A percentile compares a stretch with the other conserved stretches of the same genome.
These are phyloP conservation scores for Didymella arachidicola DNA, from an alignment of 2,329 filamentous ascomycete species.

Conservation along the genomic window DNA sequence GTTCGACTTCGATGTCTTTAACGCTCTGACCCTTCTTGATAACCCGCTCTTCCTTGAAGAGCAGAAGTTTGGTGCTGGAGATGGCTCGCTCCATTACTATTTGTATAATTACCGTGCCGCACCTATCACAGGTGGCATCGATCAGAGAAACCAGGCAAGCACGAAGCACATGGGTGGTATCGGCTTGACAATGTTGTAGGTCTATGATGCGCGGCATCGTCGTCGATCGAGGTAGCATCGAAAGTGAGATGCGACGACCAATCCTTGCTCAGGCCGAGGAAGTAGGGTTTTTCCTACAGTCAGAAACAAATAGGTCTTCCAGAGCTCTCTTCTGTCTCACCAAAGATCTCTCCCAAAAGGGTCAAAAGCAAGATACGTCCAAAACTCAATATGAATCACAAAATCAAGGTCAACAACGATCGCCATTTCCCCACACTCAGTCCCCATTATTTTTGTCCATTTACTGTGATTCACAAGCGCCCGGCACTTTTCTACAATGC, in stretches of 20 bases:
- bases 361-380: background rate
- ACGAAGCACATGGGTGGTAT: conserved; percentile 82
- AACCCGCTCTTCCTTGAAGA: conserved; percentile 92
- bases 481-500: conserved; percentile 1
- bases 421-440: background rate
- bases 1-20: conserved; percentile 92
- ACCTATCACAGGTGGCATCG: conserved; percentile 83
- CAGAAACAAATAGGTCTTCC: too few species aligned
- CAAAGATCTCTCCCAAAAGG: background rate
- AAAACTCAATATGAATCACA: background rate
- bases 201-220: background rate
- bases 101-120: conserved; percentile 95
- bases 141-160: conserved; percentile 79
- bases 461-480: conserved; percentile 1
- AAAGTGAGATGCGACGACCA: background rate
- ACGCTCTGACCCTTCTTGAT: conserved; percentile 90
- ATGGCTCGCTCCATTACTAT: conserved; percentile 96
- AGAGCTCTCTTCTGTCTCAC: too few species aligned
- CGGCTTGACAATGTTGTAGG: conserved; percentile 81
- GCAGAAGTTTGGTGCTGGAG: conserved; percentile 92
- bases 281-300: too few species aligned
- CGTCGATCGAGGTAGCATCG: background rate
- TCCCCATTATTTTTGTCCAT: background rate
- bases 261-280: too few species aligned
- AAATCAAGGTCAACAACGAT: background rate